Evolutionary conservation across 1,284 basidiomycete species (phyloP).

Genomic region (Apiotrichum brassicae): DNA sequence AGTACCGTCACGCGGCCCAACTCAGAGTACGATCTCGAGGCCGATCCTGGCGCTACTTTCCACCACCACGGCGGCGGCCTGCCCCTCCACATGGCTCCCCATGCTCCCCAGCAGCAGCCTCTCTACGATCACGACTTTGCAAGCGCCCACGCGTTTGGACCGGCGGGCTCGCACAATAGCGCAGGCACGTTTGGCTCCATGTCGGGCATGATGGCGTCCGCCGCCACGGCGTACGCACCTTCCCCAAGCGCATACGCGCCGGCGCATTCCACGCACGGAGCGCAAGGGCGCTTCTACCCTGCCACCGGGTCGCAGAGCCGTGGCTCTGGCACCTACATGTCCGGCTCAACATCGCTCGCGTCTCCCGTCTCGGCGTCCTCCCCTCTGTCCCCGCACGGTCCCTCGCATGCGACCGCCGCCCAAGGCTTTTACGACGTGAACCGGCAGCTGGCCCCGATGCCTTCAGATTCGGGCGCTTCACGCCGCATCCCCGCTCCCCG

Average conservation of each 20-base stretch:
- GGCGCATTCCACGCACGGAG: not conserved
- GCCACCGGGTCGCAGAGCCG: not conserved
- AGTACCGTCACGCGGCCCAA: conserved; percentile 21
- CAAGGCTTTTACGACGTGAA: too few relatives aligned
- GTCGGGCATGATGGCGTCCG: not conserved
- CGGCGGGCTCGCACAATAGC: not conserved
- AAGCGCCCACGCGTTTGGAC: not conserved
- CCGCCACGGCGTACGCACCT: not conserved
- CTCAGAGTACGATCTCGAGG: conserved; percentile 17
- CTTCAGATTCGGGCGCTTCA: too few relatives aligned
- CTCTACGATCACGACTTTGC: not conserved
- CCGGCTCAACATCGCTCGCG: not conserved
- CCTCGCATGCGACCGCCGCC: not conserved
- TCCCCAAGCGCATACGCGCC: too few relatives aligned
- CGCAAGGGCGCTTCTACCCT: too few relatives aligned
- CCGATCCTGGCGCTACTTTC: conserved; percentile 13
- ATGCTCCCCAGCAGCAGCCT: not conserved
- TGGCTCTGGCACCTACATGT: not conserved
- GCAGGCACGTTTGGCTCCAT: not conserved
- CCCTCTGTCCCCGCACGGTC: not conserved
- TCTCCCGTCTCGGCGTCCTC: not conserved
- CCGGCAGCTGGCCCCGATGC: too few relatives aligned
- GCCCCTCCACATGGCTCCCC: too few relatives aligned
- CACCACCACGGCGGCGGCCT: not conserved
- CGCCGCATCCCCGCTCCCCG: conserved; percentile 11